phyloP scores from a whole-genome alignment of 2,329 filamentous ascomycete species.

The Colletotrichum plurivorum region DNA sequence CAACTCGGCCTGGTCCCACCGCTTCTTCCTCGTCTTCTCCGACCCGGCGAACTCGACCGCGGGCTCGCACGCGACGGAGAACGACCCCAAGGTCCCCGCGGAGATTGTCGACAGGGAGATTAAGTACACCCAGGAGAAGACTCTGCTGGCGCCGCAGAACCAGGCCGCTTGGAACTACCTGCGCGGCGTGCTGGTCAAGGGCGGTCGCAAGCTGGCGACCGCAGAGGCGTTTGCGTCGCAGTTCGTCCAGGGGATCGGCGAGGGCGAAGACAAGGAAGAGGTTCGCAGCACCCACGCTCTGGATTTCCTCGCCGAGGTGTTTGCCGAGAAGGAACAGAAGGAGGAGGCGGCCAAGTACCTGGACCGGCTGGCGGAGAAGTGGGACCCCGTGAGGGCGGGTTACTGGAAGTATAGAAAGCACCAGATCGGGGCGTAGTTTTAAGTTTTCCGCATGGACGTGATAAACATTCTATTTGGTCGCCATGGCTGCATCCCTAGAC shows the following conservation, averaged over 20 bases:
- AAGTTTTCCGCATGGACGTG: neutral
- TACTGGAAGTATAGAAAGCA: slow-evolving; percentile 83
- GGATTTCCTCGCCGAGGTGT: slow-evolving; percentile 80
- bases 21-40: slow-evolving; percentile 92
- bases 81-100: slow-evolving; percentile 70
- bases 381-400: slow-evolving; percentile 90
- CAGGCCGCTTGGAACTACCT: slow-evolving; percentile 96
- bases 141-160: slow-evolving; percentile 89
- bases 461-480: neutral
- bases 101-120: slow-evolving; percentile 82
- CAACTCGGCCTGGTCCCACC: slow-evolving; percentile 98
- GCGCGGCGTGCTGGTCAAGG: slow-evolving; percentile 79
- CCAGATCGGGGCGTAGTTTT: slow-evolving; percentile 40
- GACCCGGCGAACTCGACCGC: slow-evolving; percentile 66
- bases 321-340: slow-evolving; percentile 68
- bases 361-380: slow-evolving; percentile 82
- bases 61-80: slow-evolving; percentile 63
- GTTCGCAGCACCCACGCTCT: slow-evolving; percentile 77
- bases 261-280: slow-evolving; percentile 60
- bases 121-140: slow-evolving; percentile 79
- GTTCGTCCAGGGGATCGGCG: slow-evolving; percentile 65
- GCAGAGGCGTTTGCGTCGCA: slow-evolving; percentile 64
- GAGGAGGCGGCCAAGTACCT: slow-evolving; percentile 79
- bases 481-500: too few species aligned
- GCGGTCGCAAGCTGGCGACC: slow-evolving; percentile 63